Percentiles rank a stretch among this genome's conserved stretches.
These are phyloP conservation scores for Phaeomoniella chlamydospora DNA, from an alignment of 2,329 filamentous ascomycete species.

Conservation along the genomic window DNA sequence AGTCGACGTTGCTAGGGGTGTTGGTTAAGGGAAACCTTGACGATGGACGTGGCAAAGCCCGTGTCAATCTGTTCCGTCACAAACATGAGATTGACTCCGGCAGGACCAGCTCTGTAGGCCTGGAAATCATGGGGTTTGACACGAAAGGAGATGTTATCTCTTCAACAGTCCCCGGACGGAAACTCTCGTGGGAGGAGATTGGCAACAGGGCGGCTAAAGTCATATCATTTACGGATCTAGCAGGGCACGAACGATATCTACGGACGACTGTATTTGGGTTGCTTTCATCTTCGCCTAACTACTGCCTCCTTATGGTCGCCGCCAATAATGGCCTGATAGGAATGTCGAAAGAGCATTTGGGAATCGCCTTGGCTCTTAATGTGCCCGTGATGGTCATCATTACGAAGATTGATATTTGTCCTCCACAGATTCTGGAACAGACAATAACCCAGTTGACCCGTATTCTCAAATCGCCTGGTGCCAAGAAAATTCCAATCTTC, in stretches of 20 bases:
- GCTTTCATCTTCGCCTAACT: conserved; percentile 87
- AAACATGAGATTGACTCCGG: conserved; percentile 97
- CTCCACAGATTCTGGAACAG: conserved; percentile 85
- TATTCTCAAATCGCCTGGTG: conserved; percentile 86
- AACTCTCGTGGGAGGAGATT: conserved; percentile 94
- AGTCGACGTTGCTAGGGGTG: conserved; percentile 90
- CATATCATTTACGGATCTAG: conserved; percentile 89
- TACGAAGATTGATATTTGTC: conserved; percentile 97
- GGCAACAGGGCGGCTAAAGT: conserved; percentile 89
- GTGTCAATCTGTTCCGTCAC: conserved; percentile 91
- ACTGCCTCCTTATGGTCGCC: conserved; percentile 95
- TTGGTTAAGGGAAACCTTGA: conserved; percentile 91
- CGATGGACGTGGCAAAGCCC: conserved; percentile 82
- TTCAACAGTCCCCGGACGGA: conserved; percentile 69
- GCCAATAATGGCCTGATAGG: conserved; percentile 94
- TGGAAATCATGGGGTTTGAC: conserved; percentile 99
- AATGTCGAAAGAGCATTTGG: conserved; percentile 96
- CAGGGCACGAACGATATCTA: conserved; percentile 88
- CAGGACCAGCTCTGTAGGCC: conserved; percentile 86
- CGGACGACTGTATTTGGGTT: conserved; percentile 94
- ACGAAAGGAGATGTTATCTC: conserved; percentile 68
- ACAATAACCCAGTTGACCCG: conserved; percentile 83
- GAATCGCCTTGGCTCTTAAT: conserved; percentile 85
- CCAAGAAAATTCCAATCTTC: conserved; percentile 89
- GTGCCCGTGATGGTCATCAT: conserved; percentile 96